Conservation (phyloP, 106 monocot genomes). For the Apostasia shenzhenica region DNA sequence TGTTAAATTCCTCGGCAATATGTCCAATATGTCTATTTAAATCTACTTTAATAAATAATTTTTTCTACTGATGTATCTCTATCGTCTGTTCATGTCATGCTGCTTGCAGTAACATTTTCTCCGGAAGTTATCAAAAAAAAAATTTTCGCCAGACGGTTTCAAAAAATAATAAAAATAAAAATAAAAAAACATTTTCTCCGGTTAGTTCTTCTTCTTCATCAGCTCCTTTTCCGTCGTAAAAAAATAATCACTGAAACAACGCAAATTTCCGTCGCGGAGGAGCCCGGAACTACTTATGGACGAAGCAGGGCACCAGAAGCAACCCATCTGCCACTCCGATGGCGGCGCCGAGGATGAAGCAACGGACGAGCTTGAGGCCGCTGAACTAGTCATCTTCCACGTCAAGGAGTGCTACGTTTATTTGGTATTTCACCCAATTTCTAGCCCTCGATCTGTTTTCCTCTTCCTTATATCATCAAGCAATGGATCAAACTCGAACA, state of each 20-base stretch:
- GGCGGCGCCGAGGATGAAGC: background rate
- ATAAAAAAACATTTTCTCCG: too few species aligned
- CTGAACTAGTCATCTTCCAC: slow-evolving; percentile 83
- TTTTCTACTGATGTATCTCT: too few species aligned
- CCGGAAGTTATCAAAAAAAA: too few species aligned
- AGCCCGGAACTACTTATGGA: background rate
- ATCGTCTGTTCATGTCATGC: too few species aligned
- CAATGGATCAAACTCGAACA: background rate
- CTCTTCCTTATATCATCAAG: background rate
- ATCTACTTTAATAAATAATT: too few species aligned
- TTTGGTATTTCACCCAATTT: slow-evolving; percentile 36
- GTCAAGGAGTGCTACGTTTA: slow-evolving; percentile 94
- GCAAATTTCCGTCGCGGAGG: background rate
- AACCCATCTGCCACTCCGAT: background rate
- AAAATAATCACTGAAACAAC: background rate
- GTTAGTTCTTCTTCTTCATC: too few species aligned
- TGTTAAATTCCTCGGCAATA: too few species aligned
- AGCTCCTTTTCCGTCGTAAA: background rate
- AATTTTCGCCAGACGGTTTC: too few species aligned
- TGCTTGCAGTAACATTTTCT: too few species aligned
- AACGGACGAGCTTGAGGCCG: slow-evolving; percentile 18
- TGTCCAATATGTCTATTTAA: too few species aligned
- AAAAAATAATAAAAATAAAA: too few species aligned
- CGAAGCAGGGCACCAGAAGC: slow-evolving; percentile 1
- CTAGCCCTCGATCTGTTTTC: background rate